Conservation (phyloP, 805 yeast genomes). For the Cyberlindnera americana region DNA sequence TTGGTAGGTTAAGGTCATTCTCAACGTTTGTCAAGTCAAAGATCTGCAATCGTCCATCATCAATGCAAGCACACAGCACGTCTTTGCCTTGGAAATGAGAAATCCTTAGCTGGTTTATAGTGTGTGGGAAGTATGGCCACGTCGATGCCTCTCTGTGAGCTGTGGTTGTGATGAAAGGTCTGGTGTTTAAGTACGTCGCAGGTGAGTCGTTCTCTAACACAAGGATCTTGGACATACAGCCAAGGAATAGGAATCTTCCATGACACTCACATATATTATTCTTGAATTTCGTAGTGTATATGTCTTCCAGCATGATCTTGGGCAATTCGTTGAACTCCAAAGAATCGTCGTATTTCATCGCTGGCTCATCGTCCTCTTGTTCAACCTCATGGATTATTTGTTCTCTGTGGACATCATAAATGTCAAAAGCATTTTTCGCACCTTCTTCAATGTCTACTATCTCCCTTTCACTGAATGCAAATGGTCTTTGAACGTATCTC, state of each 20-base stretch:
- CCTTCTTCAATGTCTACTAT: slow-evolving; percentile 10
- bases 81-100: slow-evolving; percentile 36
- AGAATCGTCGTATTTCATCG: slow-evolving; percentile 17
- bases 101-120: slow-evolving; percentile 48
- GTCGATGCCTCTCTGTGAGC: slow-evolving; percentile 43
- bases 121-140: slow-evolving; percentile 53
- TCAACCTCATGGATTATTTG: slow-evolving; percentile 3
- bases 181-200: slow-evolving; percentile 6
- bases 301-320: background rate
- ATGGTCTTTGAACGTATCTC: slow-evolving; percentile 8
- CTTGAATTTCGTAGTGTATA: slow-evolving; percentile 12
- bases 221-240: slow-evolving; percentile 10
- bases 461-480: slow-evolving; percentile 7
- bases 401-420: slow-evolving; percentile 19
- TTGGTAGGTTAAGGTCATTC: slow-evolving; percentile 26
- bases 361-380: background rate
- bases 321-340: slow-evolving; percentile 5
- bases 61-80: slow-evolving; percentile 47
- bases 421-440: slow-evolving; percentile 10
- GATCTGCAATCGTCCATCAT: slow-evolving; percentile 50
- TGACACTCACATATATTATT: slow-evolving; percentile 22
- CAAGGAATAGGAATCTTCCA: slow-evolving; percentile 12
- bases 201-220: slow-evolving; percentile 11
- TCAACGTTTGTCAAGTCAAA: slow-evolving; percentile 31
- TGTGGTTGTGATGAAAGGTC: slow-evolving; percentile 16